Evolutionary conservation across 176 grass and related monocot species (phyloP).

Genomic region (Oryza rufipogon): DNA sequence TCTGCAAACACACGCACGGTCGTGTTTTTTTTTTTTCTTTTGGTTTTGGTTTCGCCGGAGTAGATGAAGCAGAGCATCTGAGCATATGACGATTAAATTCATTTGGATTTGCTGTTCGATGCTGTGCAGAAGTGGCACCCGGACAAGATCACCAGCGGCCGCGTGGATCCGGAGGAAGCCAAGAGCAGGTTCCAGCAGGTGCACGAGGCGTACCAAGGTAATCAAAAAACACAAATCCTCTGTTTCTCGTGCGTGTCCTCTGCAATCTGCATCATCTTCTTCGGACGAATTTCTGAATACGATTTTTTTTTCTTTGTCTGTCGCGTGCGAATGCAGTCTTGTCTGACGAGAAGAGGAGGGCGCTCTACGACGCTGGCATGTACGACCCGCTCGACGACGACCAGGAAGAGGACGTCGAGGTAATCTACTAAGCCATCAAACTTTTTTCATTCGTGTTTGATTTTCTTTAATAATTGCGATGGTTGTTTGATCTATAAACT

Average conservation of each 20-base stretch:
- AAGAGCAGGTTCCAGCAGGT: conserved; percentile 79
- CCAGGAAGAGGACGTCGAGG: conserved; percentile 63
- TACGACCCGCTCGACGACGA: conserved; percentile 68
- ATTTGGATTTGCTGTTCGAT: too few relatives aligned
- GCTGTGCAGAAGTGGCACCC: conserved; percentile 98
- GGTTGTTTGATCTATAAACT: neutral
- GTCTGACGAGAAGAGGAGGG: conserved; percentile 73
- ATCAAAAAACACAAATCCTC: neutral
- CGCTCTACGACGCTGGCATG: conserved; percentile 67
- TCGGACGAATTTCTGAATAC: neutral
- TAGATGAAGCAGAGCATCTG: neutral
- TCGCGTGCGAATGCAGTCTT: conserved; percentile 50
- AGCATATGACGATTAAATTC: too few relatives aligned
- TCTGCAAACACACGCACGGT: too few relatives aligned
- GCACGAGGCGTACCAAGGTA: conserved; percentile 91
- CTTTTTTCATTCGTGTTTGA: too few relatives aligned
- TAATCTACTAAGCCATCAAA: neutral
- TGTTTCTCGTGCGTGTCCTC: neutral
- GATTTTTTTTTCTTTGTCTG: neutral
- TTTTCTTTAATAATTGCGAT: too few relatives aligned
- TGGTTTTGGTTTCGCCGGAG: neutral
- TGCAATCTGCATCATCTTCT: neutral
- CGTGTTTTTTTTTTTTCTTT: too few relatives aligned
- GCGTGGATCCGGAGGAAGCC: conserved; percentile 69
- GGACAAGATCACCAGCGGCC: conserved; percentile 51